Evolutionary conservation across 306 rosid species (phyloP).

Genomic region (Vachellia pachyceras): DNA sequence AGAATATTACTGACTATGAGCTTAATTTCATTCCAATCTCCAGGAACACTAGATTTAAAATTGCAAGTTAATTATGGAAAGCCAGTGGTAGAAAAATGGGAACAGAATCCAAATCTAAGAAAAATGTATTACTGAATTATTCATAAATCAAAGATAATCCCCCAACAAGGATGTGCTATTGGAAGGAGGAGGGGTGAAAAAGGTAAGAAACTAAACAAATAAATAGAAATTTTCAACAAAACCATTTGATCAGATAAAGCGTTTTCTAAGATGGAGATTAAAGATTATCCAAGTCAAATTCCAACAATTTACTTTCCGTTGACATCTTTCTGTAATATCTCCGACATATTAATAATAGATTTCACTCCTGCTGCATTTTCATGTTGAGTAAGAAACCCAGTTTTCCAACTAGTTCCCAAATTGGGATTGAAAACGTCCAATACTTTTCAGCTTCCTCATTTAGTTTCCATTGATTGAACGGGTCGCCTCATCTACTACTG

Average conservation of each 20-base stretch:
- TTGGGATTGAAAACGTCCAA: neutral
- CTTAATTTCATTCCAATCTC: constrained; percentile 3
- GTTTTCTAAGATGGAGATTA: constrained; percentile 6
- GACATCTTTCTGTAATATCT: neutral
- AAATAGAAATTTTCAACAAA: neutral
- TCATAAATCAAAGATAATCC: neutral
- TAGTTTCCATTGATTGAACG: neutral
- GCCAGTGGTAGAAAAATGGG: neutral
- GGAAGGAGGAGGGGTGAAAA: neutral
- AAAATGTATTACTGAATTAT: neutral
- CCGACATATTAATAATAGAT: neutral
- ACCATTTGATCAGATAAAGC: neutral
- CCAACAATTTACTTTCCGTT: constrained; percentile 7
- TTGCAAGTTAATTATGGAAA: neutral
- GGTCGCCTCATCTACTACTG: neutral
- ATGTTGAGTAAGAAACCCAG: neutral
- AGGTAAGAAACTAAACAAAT: neutral
- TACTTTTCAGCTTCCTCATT: too few species aligned
- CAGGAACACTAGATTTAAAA: neutral
- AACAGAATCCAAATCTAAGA: constrained; percentile 3
- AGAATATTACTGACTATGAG: neutral
- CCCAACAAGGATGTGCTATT: neutral
- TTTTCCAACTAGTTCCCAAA: neutral
- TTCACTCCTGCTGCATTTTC: constrained; percentile 7
- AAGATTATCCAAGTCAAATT: constrained; percentile 16